These are phyloP conservation scores for Nannochloropsis granulata DNA, from an alignment of 108 stramenopile species.

Conservation along the genomic window DNA sequence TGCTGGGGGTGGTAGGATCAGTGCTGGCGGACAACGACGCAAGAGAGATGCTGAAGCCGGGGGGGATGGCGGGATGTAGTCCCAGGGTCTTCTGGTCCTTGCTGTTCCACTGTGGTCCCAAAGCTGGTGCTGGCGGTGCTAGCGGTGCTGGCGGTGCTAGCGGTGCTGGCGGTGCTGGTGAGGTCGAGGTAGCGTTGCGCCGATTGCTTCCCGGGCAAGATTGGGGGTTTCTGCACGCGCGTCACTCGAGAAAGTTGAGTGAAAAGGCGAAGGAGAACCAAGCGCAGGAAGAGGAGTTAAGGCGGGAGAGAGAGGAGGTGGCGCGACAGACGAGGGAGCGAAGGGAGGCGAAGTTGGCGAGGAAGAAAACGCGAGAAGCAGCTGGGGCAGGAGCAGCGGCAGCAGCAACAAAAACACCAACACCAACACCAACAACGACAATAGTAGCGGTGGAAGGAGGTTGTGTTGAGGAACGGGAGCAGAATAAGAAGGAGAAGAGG, in stretches of 20 bases:
- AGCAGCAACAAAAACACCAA: too few species aligned
- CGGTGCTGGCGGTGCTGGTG: background rate
- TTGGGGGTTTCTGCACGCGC: background rate
- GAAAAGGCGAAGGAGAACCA: background rate
- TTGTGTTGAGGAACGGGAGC: too few species aligned
- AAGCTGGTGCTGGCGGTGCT: background rate
- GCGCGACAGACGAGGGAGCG: background rate
- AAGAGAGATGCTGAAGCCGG: background rate
- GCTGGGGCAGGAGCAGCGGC: background rate
- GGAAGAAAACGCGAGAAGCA: background rate
- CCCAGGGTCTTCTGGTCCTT: background rate
- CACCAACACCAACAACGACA: too few species aligned
- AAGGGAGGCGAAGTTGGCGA: background rate
- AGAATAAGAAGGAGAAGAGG: background rate
- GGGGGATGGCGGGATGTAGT: background rate
- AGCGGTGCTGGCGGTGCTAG: background rate
- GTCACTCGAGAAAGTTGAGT: background rate
- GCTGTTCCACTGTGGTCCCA: background rate
- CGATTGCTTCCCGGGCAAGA: background rate
- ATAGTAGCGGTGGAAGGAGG: too few species aligned
- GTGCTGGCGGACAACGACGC: background rate
- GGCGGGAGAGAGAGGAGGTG: background rate
- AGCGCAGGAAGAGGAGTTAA: background rate
- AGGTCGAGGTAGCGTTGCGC: background rate
- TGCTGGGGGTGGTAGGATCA: background rate